These are phyloP conservation scores for Xylaria flabelliformis DNA, from an alignment of 495 filamentous ascomycete species.

Conservation along the genomic window DNA sequence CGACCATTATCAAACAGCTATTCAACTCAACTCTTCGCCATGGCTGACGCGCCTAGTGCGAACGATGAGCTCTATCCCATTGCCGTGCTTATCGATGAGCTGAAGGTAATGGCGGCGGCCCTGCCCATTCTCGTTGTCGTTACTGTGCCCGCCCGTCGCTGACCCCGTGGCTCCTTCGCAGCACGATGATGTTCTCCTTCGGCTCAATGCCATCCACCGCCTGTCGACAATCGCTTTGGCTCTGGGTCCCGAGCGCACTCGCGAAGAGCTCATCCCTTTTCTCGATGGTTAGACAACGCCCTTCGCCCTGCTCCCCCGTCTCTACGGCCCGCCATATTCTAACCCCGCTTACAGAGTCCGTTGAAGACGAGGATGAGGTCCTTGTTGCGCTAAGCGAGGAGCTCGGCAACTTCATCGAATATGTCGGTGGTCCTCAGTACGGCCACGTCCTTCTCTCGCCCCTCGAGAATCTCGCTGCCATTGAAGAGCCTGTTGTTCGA, in stretches of 20 bases:
- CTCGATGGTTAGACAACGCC: constrained; percentile 76
- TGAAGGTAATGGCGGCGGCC: constrained; percentile 73
- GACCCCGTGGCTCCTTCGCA: constrained; percentile 44
- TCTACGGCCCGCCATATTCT: constrained; percentile 31
- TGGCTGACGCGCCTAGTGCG: constrained; percentile 62
- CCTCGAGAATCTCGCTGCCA: constrained; percentile 95
- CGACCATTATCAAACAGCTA: constrained; percentile 8
- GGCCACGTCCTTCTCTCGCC: constrained; percentile 97
- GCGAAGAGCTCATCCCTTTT: constrained; percentile 98
- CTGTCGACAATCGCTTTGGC: constrained; percentile 97
- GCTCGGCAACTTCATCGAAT: constrained; percentile 94
- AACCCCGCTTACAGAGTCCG: constrained; percentile 72
- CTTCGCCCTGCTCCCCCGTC: constrained; percentile 14
- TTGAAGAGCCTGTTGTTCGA: constrained; percentile 95
- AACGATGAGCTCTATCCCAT: constrained; percentile 99
- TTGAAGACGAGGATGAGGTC: constrained; percentile 98
- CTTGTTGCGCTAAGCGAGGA: constrained; percentile 96
- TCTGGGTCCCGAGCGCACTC: constrained; percentile 90
- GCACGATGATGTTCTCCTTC: constrained; percentile 98
- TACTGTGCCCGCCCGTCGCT: constrained; percentile 22
- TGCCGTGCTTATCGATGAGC: constrained; percentile 98
- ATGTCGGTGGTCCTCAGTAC: constrained; percentile 91
- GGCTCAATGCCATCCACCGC: constrained; percentile 97
- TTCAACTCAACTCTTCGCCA: constrained; percentile 44
- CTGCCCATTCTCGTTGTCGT: not conserved